Percentiles rank a stretch among this genome's conserved stretches.
Evolutionary conservation across 257 asterid genomes (phyloP).

Genomic region (Sherardia arvensis): DNA sequence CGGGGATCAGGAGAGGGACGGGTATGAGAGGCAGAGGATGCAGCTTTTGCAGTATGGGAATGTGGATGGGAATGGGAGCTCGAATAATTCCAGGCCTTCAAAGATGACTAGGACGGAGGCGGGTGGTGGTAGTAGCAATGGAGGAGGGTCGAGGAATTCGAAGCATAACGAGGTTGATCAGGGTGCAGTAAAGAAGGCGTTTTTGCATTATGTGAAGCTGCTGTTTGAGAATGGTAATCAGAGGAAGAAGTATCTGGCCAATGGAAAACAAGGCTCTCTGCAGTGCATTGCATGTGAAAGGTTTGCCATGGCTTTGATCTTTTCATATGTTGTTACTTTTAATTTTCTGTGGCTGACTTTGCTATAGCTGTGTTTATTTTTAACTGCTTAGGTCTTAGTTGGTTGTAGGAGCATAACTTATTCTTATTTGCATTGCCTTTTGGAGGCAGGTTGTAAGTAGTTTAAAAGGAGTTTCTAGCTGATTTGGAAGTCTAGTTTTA

Average conservation of each 20-base stretch:
- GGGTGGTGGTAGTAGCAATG: constrained; percentile 15
- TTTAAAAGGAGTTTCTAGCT: not conserved
- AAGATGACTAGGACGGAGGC: constrained; percentile 45
- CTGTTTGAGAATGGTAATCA: constrained; percentile 49
- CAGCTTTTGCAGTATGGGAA: constrained; percentile 85
- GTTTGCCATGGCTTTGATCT: constrained; percentile 37
- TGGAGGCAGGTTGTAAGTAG: not conserved
- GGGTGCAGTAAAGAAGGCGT: constrained; percentile 44
- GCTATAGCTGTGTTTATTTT: not conserved
- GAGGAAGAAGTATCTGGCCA: constrained; percentile 55
- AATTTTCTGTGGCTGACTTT: not conserved
- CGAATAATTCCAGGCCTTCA: constrained; percentile 26
- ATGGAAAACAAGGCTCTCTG: constrained; percentile 68
- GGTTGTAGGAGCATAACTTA: not conserved
- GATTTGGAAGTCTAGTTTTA: not conserved
- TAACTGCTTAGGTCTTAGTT: not conserved
- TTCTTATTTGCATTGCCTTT: not conserved
- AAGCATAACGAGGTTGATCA: constrained; percentile 63
- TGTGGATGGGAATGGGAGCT: constrained; percentile 23
- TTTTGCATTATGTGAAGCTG: constrained; percentile 59
- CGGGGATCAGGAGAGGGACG: constrained; percentile 69
- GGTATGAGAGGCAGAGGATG: constrained; percentile 78
- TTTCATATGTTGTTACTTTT: not conserved
- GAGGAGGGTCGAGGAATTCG: constrained; percentile 15
- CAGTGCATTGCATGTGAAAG: constrained; percentile 68